Evolutionary conservation across 1,139 yeast genomes (phyloP), one percentile per base, ranked within the genome.

Genomic region (Pichia sp.): DNA sequence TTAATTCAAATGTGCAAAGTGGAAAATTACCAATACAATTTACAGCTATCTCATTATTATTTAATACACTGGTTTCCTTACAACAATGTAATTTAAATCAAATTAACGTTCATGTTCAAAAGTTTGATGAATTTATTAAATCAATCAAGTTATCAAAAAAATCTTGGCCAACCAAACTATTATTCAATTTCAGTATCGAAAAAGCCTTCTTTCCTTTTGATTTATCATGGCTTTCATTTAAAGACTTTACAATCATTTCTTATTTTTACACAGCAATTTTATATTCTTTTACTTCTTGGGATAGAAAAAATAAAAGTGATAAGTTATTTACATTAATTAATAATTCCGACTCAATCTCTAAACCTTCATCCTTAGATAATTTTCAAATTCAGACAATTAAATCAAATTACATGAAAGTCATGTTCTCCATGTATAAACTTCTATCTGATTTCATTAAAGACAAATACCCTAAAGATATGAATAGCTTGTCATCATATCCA

Each of bases 181-280:
- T 67, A 11, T 44, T 5, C n/a, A 41, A 8, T 67, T 72, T 73
- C 51, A 44, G 18, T 58, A 6, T 43, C 39, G 50, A 40, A 40
- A 30, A 39, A 9, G 18, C 18, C 3, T 9, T 33, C 37, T 40
- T 60, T 25, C 53, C 59, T 2, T 42, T 62, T 27, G 55, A 57
- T 11, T 53, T 69, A 18, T 53, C 56, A 7, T 76, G 80, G 79
- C 53, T 75, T 26, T 66, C 68, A 34, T 62, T 70, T 1, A 69
- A 68, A 39, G 78, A 75, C 50, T 74, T 73, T 56, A 65, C 68
- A 3, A 60, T 72, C 25, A 48, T 69, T 46, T 66, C 73, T 34
- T 74, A 72, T 55, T 66, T 73, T 41, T 56, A 47, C 44, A 44
- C 47, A 9, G 43, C 45, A 10, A 40, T 48, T 2, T 36, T 66